A percentile compares a stretch with the other conserved stretches of the same genome.
Conservation (phyloP, 164 flowering plant species). For the Kalanchoe fedtschenkoi region DNA sequence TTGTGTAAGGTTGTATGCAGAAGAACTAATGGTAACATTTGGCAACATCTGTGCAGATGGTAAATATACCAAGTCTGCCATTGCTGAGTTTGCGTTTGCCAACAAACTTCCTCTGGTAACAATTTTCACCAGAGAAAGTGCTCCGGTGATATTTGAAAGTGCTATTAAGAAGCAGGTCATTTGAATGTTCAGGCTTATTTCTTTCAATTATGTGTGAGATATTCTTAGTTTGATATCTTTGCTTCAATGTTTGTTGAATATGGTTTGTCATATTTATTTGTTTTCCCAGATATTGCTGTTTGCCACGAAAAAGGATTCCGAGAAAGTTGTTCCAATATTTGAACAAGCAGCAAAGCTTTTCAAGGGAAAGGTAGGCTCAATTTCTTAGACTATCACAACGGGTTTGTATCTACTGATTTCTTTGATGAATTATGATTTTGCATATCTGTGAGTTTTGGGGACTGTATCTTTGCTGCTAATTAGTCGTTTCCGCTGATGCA, state of each 20-base stretch:
- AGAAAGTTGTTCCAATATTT: conserved; percentile 45
- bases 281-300: conserved; percentile 62
- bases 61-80: conserved; percentile 48
- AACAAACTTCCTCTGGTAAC: conserved; percentile 89
- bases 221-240: background rate
- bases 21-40: background rate
- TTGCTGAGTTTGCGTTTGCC: conserved; percentile 59
- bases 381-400: background rate
- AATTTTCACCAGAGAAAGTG: conserved; percentile 73
- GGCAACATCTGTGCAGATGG: conserved; percentile 46
- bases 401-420: background rate
- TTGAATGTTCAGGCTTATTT: background rate
- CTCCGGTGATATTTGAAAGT: conserved; percentile 63
- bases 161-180: conserved; percentile 80
- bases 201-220: background rate
- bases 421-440: background rate
- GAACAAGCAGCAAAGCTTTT: conserved; percentile 73
- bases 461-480: background rate
- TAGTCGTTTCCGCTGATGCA: conserved; percentile 19
- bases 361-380: conserved; percentile 72
- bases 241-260: background rate
- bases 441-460: background rate
- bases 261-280: background rate
- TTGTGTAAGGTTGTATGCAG: background rate
- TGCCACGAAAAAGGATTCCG: conserved; percentile 53